These are phyloP conservation scores for Zasmidium cellare DNA, from an alignment of 2,329 filamentous ascomycete genomes.

Conservation along the genomic window DNA sequence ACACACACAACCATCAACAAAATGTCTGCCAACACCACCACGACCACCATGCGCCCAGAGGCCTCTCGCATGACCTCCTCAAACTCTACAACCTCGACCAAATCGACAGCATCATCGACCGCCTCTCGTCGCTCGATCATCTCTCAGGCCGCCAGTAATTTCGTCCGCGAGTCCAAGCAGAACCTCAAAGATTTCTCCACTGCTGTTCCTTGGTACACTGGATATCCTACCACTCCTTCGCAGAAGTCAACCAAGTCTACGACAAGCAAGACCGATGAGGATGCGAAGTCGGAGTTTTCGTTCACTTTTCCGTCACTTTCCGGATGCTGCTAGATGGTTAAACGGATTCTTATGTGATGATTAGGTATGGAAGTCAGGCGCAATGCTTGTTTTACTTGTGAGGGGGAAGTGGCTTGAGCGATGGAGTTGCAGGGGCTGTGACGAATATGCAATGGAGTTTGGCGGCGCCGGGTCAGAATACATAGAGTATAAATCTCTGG, in stretches of 20 bases:
- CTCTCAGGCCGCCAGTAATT: neutral
- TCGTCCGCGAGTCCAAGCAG: neutral
- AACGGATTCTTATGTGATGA: neutral
- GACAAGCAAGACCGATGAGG: neutral
- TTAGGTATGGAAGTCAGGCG: neutral
- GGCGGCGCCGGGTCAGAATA: too few relatives aligned
- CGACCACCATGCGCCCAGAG: neutral
- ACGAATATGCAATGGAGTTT: too few relatives aligned
- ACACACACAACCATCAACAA: neutral
- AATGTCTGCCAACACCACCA: neutral
- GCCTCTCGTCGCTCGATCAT: neutral
- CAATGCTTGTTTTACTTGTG: too few relatives aligned
- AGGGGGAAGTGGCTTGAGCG: neutral
- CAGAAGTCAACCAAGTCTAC: neutral
- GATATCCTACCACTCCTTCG: neutral
- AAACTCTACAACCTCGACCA: neutral
- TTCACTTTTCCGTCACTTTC: neutral
- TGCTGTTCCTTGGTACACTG: conserved; percentile 2
- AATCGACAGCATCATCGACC: neutral
- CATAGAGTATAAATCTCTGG: too few relatives aligned
- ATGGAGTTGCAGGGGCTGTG: neutral
- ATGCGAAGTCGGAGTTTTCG: neutral
- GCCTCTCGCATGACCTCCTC: neutral
- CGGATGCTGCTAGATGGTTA: neutral
- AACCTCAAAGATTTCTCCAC: conserved; percentile 3